Evolutionary conservation across 345 rosid species (phyloP).

Genomic region (Gossypium stocksii): DNA sequence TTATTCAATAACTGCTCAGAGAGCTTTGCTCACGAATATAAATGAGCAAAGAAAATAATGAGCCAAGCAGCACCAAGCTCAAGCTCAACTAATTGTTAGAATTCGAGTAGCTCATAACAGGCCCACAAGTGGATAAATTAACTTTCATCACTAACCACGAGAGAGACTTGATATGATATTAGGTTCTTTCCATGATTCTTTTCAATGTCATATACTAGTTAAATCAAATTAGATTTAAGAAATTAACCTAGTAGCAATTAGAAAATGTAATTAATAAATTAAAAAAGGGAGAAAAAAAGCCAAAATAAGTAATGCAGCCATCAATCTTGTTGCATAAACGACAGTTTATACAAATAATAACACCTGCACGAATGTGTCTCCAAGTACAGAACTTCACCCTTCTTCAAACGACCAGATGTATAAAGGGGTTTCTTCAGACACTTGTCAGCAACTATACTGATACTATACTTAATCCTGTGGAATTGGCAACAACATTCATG

Average conservation of each 20-base stretch:
- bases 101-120: not conserved
- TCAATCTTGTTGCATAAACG: conserved; percentile 13
- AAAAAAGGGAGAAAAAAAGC: not conserved
- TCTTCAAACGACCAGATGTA: conserved; percentile 97
- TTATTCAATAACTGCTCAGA: not conserved
- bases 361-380: conserved; percentile 99
- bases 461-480: conserved; percentile 90
- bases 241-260: not conserved
- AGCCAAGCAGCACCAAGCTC: not conserved
- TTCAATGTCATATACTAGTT: not conserved
- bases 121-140: not conserved
- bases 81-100: not conserved
- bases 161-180: not conserved
- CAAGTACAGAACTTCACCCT: conserved; percentile 91
- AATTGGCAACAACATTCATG: too few relatives aligned
- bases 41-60: not conserved
- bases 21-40: not conserved
- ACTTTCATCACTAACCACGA: not conserved
- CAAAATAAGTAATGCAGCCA: conserved; percentile 3
- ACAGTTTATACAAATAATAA: not conserved
- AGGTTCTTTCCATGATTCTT: not conserved
- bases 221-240: not conserved
- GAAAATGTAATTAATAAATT: not conserved
- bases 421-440: conserved; percentile 91
- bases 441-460: conserved; percentile 93